phyloP scores from a whole-genome alignment of 495 filamentous ascomycete species.

The Cercophora samala region DNA sequence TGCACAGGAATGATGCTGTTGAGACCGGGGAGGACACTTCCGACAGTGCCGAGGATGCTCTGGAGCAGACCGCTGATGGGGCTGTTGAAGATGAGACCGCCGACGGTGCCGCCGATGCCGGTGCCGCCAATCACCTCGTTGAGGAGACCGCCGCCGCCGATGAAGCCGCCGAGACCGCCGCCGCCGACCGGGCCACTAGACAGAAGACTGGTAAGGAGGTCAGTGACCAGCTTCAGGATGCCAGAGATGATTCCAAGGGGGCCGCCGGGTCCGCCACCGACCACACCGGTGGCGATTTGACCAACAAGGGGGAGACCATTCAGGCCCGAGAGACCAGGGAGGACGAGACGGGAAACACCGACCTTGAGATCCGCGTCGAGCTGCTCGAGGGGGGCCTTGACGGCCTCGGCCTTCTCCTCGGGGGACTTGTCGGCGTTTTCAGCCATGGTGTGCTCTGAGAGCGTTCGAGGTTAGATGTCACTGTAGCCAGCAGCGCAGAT shows the following conservation, averaged over 20 bases:
- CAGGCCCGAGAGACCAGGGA: constrained; percentile 7
- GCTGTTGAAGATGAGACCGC: constrained; percentile 9
- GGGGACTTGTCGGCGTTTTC: constrained; percentile 8
- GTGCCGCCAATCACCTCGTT: not conserved
- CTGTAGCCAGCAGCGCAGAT: not conserved
- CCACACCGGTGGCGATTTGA: not conserved
- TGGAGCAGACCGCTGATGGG: constrained; percentile 10
- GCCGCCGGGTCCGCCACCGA: constrained; percentile 7
- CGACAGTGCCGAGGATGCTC: constrained; percentile 13
- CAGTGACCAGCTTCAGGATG: constrained; percentile 1
- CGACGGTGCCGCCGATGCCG: constrained; percentile 3
- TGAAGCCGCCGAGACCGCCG: not conserved
- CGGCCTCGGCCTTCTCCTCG: constrained; percentile 8
- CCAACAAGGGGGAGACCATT: not conserved
- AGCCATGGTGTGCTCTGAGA: constrained; percentile 17
- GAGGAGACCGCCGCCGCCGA: constrained; percentile 2
- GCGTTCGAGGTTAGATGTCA: not conserved
- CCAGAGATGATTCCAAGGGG: constrained; percentile 5
- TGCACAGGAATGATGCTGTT: too few relatives aligned
- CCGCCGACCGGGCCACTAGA: constrained; percentile 14
- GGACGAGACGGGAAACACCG: constrained; percentile 13
- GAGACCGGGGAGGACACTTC: not conserved
- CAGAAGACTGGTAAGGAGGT: constrained; percentile 7
- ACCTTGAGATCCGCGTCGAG: constrained; percentile 18
- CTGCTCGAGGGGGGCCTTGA: constrained; percentile 9